Conservation (phyloP, 495 filamentous ascomycete genomes). For the Hypoxylon lienhwacheense region DNA sequence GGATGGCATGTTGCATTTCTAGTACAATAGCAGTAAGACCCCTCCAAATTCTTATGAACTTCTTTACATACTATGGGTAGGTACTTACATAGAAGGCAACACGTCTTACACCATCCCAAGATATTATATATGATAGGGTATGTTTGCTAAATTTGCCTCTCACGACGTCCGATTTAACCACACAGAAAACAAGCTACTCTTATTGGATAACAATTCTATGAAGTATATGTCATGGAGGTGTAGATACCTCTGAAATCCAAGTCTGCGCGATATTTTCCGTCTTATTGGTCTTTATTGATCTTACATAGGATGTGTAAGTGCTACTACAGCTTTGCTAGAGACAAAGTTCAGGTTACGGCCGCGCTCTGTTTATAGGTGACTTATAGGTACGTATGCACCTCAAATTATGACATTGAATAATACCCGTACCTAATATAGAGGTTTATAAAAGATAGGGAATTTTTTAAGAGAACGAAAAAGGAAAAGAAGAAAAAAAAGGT, state of each 20-base stretch:
- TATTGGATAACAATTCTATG: constrained; percentile 18
- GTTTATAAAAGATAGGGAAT: no score
- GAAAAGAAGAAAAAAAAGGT: constrained; percentile 2
- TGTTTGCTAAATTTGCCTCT: constrained; percentile 21
- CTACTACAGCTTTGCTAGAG: constrained; percentile 6
- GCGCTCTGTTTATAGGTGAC: constrained; percentile 5
- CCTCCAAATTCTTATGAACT: no score
- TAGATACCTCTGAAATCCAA: constrained; percentile 20
- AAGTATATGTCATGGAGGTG: constrained; percentile 21
- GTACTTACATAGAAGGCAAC: not conserved
- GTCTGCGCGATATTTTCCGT: constrained; percentile 26
- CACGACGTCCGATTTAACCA: constrained; percentile 22
- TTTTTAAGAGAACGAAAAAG: not conserved
- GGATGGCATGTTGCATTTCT: constrained; percentile 33
- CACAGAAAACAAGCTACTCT: constrained; percentile 17
- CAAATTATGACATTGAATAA: not conserved
- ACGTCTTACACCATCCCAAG: constrained; percentile 15
- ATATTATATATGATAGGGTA: constrained; percentile 15
- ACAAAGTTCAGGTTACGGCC: constrained; percentile 31
- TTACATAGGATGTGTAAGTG: constrained; percentile 1
- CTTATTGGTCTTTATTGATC: not conserved
- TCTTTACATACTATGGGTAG: not conserved
- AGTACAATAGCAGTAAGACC: no score
- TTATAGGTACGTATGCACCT: not conserved
- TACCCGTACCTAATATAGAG: no score